These are phyloP conservation scores for Epichloe uncinata DNA, from an alignment of 2,329 filamentous ascomycete genomes.

Conservation along the genomic window DNA sequence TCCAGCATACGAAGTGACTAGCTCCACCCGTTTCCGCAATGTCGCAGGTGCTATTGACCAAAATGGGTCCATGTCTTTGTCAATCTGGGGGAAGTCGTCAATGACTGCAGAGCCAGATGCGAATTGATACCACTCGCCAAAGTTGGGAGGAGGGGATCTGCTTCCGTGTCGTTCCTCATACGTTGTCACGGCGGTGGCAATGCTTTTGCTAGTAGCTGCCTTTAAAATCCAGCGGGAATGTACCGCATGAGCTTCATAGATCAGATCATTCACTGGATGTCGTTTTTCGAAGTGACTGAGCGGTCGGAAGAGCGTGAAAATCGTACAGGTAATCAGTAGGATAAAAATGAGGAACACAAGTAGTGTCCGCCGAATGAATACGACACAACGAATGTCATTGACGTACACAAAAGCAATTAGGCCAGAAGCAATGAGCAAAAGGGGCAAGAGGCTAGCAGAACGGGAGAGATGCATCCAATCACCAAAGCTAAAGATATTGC, in stretches of 20 bases:
- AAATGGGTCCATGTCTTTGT: conserved; percentile 61
- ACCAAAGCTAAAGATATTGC: conserved; percentile 25
- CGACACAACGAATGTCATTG: conserved; percentile 28
- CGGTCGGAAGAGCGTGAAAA: conserved; percentile 22
- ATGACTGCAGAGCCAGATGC: conserved; percentile 60
- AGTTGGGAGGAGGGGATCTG: conserved; percentile 63
- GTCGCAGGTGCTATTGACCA: conserved; percentile 57
- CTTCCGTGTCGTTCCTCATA: conserved; percentile 43
- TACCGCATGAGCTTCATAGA: conserved; percentile 34
- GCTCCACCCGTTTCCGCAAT: conserved; percentile 46
- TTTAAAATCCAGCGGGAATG: conserved; percentile 36
- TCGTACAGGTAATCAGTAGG: conserved; percentile 23
- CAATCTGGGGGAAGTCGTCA: conserved; percentile 68
- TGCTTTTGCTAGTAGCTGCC: conserved; percentile 32
- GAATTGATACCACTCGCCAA: conserved; percentile 75
- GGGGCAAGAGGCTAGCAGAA: conserved; percentile 21
- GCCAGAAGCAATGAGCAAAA: conserved; percentile 27
- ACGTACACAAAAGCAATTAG: conserved; percentile 30
- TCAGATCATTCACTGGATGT: conserved; percentile 36
- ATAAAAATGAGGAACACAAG: conserved; percentile 25
- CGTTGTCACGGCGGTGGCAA: conserved; percentile 32
- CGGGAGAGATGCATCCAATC: conserved; percentile 32
- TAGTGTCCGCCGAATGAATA: conserved; percentile 28
- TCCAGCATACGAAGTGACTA: conserved; percentile 26
- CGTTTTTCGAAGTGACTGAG: conserved; percentile 16